These are phyloP conservation scores for Endotrypanum monterogeii DNA, from an alignment of 208 protist species.

Conservation along the genomic window DNA sequence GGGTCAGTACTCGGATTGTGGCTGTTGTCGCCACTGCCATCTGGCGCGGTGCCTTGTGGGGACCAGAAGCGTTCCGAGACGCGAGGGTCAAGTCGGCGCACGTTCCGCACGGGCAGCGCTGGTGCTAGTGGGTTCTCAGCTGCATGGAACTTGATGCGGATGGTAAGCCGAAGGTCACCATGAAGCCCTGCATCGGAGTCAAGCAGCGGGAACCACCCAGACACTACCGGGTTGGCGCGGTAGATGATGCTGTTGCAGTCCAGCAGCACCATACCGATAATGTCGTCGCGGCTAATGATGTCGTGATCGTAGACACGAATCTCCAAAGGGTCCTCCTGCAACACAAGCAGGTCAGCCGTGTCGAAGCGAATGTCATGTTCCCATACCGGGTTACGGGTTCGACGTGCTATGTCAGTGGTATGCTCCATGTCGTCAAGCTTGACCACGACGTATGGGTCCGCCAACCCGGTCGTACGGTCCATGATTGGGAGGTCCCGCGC, in stretches of 20 bases:
- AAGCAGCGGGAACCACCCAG: slow-evolving; percentile 93
- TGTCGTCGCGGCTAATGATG: slow-evolving; percentile 94
- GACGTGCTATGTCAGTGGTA: slow-evolving; percentile 73
- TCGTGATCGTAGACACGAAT: slow-evolving; percentile 96
- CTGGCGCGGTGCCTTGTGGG: not conserved
- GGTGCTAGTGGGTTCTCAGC: slow-evolving; percentile 87
- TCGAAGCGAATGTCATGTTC: slow-evolving; percentile 84
- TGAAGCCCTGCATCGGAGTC: slow-evolving; percentile 81
- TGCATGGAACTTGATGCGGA: slow-evolving; percentile 90
- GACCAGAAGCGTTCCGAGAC: slow-evolving; percentile 6
- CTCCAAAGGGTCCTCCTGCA: slow-evolving; percentile 95
- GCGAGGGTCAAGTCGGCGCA: slow-evolving; percentile 32
- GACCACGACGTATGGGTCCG: slow-evolving; percentile 91
- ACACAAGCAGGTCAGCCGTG: slow-evolving; percentile 77
- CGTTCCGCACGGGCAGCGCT: slow-evolving; percentile 65
- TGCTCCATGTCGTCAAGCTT: slow-evolving; percentile 77
- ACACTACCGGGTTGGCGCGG: slow-evolving; percentile 57
- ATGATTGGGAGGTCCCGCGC: slow-evolving; percentile 93
- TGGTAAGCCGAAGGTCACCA: slow-evolving; percentile 86
- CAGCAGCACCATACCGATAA: slow-evolving; percentile 94
- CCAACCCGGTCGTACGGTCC: slow-evolving; percentile 83
- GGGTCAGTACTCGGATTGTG: not conserved
- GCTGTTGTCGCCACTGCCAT: not conserved
- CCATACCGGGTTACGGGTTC: slow-evolving; percentile 85
- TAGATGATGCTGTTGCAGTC: slow-evolving; percentile 92